A percentile compares a stretch with the other conserved stretches of the same genome.
Conservation (phyloP, 306 rosid genomes). For the Prunus mongolica region DNA sequence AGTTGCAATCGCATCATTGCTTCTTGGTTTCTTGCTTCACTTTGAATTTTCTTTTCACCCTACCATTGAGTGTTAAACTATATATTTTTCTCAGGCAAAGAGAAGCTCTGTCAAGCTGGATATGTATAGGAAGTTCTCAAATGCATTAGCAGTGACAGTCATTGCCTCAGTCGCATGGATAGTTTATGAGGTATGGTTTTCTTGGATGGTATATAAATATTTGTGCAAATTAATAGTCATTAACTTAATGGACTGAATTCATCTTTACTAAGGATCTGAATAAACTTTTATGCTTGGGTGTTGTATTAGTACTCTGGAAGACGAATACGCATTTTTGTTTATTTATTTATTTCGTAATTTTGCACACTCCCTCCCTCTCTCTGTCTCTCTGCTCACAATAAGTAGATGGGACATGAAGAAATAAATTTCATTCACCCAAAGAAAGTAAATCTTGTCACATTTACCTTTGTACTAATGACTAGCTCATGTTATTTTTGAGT, state of each 20-base stretch:
- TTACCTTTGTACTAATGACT: background rate
- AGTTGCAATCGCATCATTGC: background rate
- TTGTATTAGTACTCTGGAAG: background rate
- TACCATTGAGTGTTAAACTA: slow-evolving; percentile 3
- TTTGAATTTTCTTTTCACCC: background rate
- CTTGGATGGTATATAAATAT: slow-evolving; percentile 5
- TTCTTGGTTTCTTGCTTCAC: background rate
- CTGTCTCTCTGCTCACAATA: background rate
- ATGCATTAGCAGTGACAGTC: slow-evolving; percentile 74
- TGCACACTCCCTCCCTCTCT: background rate
- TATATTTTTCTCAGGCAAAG: slow-evolving; percentile 58
- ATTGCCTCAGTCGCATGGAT: slow-evolving; percentile 86
- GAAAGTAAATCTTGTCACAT: background rate
- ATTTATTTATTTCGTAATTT: background rate
- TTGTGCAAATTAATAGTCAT: slow-evolving; percentile 1
- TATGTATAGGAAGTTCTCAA: slow-evolving; percentile 92
- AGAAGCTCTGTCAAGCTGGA: slow-evolving; percentile 91
- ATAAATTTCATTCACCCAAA: background rate
- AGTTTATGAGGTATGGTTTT: slow-evolving; percentile 76
- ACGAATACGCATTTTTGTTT: background rate
- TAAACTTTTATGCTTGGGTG: background rate
- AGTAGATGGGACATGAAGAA: background rate
- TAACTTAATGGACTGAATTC: background rate
- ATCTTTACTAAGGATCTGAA: background rate
- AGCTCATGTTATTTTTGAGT: too few species aligned